phyloP scores from a whole-genome alignment of 1,139 yeast species.

The Pneumocystis jirovecii region DNA sequence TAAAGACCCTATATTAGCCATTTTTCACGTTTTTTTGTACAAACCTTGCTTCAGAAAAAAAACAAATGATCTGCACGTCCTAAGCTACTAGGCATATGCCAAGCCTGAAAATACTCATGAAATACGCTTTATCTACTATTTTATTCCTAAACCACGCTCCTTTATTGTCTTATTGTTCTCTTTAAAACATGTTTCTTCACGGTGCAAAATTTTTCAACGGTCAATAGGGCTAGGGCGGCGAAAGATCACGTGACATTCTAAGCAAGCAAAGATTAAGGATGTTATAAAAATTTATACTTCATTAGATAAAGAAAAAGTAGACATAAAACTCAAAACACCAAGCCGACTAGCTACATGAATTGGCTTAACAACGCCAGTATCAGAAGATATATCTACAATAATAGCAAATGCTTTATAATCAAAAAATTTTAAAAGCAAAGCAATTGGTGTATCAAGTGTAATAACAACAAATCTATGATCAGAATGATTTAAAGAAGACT shows the following conservation, averaged over 20 bases:
- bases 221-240: background rate
- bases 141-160: background rate
- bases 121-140: background rate
- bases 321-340: slow-evolving; percentile 57
- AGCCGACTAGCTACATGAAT: slow-evolving; percentile 80
- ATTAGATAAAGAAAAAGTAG: slow-evolving; percentile 16
- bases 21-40: background rate
- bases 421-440: slow-evolving; percentile 60
- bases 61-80: background rate
- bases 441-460: slow-evolving; percentile 51
- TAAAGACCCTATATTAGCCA: background rate
- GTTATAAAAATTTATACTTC: background rate
- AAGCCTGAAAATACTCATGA: background rate
- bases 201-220: background rate
- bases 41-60: background rate
- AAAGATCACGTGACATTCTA: background rate
- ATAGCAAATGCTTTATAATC: slow-evolving; percentile 56
- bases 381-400: slow-evolving; percentile 48
- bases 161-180: background rate
- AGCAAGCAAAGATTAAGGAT: no score
- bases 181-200: background rate
- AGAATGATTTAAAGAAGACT: slow-evolving; percentile 22
- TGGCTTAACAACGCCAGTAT: slow-evolving; percentile 35
- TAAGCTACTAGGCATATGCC: background rate
- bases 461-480: slow-evolving; percentile 51